phyloP scores from a whole-genome alignment of 257 asterid genomes.

The Capsicum pubescens region DNA sequence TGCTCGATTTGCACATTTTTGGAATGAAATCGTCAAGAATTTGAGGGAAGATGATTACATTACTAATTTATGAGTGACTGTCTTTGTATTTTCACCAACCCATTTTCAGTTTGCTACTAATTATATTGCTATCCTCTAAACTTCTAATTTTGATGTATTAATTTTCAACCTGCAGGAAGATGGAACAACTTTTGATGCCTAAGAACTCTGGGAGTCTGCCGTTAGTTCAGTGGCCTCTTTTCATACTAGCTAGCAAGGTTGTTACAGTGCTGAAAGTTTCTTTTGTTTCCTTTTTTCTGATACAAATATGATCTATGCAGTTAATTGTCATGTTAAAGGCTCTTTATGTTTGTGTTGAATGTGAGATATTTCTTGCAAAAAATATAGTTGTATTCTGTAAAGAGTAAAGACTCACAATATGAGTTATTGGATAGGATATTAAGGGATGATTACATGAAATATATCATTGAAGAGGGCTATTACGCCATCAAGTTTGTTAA shows the following conservation, averaged over 20 bases:
- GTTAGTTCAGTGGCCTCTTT: conserved; percentile 72
- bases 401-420: conserved; percentile 47
- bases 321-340: conserved; percentile 14
- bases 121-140: too few relatives aligned
- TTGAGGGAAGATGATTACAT: too few relatives aligned
- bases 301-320: conserved; percentile 34
- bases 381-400: too few relatives aligned
- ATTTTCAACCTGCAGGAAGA: too few relatives aligned
- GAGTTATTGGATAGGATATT: conserved; percentile 93
- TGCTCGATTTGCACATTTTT: too few relatives aligned
- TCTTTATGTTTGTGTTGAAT: conserved; percentile 28
- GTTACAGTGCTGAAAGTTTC: conserved; percentile 27
- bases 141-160: too few relatives aligned
- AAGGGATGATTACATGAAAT: conserved; percentile 95
- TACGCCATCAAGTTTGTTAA: conserved; percentile 60
- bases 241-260: conserved; percentile 97
- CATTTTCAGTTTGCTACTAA: too few relatives aligned
- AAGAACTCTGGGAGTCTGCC: too few relatives aligned
- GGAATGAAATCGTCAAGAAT: too few relatives aligned
- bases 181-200: too few relatives aligned
- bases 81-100: too few relatives aligned
- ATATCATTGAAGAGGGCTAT: conserved; percentile 90
- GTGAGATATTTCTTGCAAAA: conserved; percentile 82
- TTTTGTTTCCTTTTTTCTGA: conserved; percentile 7
- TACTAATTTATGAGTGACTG: too few relatives aligned